phyloP scores from a whole-genome alignment of 2,329 filamentous ascomycete genomes.

The Endocalyx cinctus region DNA sequence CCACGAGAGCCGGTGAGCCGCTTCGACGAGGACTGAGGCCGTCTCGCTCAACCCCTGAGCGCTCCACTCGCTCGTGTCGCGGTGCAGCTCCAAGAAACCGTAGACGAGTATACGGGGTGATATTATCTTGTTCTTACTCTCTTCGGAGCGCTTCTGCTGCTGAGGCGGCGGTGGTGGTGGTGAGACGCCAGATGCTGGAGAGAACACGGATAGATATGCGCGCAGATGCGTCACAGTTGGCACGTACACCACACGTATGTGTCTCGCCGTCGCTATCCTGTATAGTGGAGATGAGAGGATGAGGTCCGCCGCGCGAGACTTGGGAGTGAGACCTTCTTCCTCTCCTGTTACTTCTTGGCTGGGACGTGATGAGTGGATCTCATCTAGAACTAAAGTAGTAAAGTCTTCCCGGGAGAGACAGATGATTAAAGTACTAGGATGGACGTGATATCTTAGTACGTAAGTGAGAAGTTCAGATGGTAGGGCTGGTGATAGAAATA shows the following conservation, averaged over 20 bases:
- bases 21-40: constrained; percentile 59
- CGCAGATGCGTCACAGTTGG: constrained; percentile 73
- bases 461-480: constrained; percentile 61
- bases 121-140: too few relatives aligned
- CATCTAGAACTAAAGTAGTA: constrained; percentile 50
- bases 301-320: too few relatives aligned
- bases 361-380: constrained; percentile 29
- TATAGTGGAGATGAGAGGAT: constrained; percentile 64
- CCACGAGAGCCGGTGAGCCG: constrained; percentile 43
- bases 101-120: constrained; percentile 55
- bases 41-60: constrained; percentile 66
- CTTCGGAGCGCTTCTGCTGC: too few relatives aligned
- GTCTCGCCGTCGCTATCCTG: constrained; percentile 62
- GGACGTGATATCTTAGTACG: constrained; percentile 51
- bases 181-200: too few relatives aligned
- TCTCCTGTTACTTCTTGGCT: constrained; percentile 6
- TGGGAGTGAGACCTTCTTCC: too few relatives aligned
- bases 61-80: constrained; percentile 67
- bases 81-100: constrained; percentile 61
- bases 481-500: constrained; percentile 48
- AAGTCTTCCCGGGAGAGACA: constrained; percentile 65
- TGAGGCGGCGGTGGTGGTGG: too few relatives aligned
- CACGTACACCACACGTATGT: constrained; percentile 67
- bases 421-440: constrained; percentile 65
- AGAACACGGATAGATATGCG: constrained; percentile 63